These are phyloP conservation scores for Cordyceps tenuipes DNA, from an alignment of 2,329 filamentous ascomycete genomes.

Conservation along the genomic window DNA sequence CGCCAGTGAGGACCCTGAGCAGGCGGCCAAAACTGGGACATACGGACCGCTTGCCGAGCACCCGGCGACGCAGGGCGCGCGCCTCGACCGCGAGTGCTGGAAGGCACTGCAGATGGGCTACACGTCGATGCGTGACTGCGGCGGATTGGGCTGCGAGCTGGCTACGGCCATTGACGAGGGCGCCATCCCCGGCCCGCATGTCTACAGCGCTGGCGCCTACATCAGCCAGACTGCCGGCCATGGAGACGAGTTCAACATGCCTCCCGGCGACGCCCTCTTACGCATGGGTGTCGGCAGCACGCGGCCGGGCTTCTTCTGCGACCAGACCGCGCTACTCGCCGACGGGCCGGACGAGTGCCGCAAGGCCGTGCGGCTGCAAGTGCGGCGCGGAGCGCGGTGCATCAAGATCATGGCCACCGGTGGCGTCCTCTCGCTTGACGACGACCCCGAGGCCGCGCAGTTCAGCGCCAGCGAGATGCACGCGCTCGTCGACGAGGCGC, in stretches of 20 bases:
- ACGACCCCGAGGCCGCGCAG: conserved; percentile 30
- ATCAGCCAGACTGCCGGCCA: conserved; percentile 42
- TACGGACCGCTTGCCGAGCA: conserved; percentile 21
- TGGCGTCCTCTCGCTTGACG: conserved; percentile 31
- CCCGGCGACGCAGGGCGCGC: conserved; percentile 26
- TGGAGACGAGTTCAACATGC: conserved; percentile 30
- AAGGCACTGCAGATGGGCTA: conserved; percentile 36
- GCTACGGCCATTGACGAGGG: conserved; percentile 35
- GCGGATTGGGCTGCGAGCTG: conserved; percentile 37
- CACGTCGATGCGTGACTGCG: conserved; percentile 42
- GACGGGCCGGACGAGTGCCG: conserved; percentile 34
- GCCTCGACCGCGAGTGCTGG: conserved; percentile 32
- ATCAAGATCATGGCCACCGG: conserved; percentile 34
- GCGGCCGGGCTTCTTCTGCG: conserved; percentile 23
- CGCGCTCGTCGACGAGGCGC: conserved; percentile 30
- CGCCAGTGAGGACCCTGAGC: conserved; percentile 16
- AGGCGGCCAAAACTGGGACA: conserved; percentile 17
- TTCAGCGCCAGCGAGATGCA: conserved; percentile 31
- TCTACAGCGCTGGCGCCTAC: conserved; percentile 37
- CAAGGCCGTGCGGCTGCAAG: conserved; percentile 30
- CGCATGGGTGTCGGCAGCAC: conserved; percentile 24
- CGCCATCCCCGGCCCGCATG: conserved; percentile 36
- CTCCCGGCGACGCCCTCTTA: conserved; percentile 26
- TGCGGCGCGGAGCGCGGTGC: conserved; percentile 31
- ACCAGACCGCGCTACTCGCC: conserved; percentile 21